These are phyloP conservation scores for Aspergillus aculeatinus DNA, from an alignment of 2,329 filamentous ascomycete genomes.

Conservation along the genomic window DNA sequence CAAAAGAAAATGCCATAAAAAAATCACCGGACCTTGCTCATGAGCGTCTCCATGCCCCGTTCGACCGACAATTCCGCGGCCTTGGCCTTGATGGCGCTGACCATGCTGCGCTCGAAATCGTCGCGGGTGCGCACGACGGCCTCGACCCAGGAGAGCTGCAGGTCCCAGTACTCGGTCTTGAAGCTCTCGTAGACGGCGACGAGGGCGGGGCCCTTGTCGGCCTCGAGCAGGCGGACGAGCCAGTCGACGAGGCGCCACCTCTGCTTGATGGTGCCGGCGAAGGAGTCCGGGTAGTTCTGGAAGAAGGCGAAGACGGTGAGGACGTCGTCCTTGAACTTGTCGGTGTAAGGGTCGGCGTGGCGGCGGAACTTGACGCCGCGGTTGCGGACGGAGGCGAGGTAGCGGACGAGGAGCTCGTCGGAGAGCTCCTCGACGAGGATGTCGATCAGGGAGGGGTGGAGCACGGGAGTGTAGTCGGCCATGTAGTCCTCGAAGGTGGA, in stretches of 20 bases:
- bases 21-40: constrained; percentile 74
- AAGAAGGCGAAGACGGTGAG: constrained; percentile 90
- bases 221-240: constrained; percentile 74
- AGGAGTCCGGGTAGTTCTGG: constrained; percentile 65
- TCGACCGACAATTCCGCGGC: constrained; percentile 83
- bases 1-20: too few relatives aligned
- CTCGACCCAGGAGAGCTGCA: constrained; percentile 95
- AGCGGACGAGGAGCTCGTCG: constrained; percentile 83
- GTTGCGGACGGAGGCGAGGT: constrained; percentile 83
- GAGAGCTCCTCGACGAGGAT: constrained; percentile 92
- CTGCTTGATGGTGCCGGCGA: constrained; percentile 74
- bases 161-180: constrained; percentile 86
- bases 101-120: constrained; percentile 88
- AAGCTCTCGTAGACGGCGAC: constrained; percentile 78
- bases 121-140: constrained; percentile 81
- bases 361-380: constrained; percentile 85
- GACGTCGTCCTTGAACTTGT: constrained; percentile 92
- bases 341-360: constrained; percentile 74
- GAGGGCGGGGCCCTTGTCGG: constrained; percentile 69
- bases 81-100: constrained; percentile 81
- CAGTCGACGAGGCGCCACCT: constrained; percentile 90
- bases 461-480: constrained; percentile 75
- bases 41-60: constrained; percentile 84
- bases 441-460: constrained; percentile 84
- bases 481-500: constrained; percentile 96